Conservation (phyloP, 176 grass and related monocot genomes). For the Cenchrus fungigraminus region DNA sequence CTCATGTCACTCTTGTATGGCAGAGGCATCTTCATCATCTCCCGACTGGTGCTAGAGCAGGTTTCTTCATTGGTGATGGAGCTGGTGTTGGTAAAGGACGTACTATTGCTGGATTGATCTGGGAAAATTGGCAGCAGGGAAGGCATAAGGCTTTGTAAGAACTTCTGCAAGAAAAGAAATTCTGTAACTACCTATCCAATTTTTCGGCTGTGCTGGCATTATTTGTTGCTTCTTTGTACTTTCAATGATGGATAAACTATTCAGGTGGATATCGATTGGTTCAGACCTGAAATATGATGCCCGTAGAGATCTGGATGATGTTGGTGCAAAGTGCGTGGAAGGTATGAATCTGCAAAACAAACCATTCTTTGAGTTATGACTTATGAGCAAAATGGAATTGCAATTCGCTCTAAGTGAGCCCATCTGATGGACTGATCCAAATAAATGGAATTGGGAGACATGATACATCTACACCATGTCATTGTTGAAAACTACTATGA, state of each 20-base stretch:
- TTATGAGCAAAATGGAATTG: constrained; percentile 8
- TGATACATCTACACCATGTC: neutral
- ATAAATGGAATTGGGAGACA: neutral
- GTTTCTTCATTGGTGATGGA: constrained; percentile 97
- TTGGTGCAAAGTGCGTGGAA: constrained; percentile 88
- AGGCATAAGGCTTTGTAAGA: constrained; percentile 93
- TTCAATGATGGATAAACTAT: constrained; percentile 32
- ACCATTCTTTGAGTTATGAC: constrained; percentile 11
- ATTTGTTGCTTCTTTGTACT: constrained; percentile 31
- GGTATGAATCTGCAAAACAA: constrained; percentile 49
- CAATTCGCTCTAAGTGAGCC: constrained; percentile 15
- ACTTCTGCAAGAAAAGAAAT: constrained; percentile 31
- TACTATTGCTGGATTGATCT: constrained; percentile 96
- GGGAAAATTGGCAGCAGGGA: constrained; percentile 97
- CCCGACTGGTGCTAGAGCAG: constrained; percentile 84
- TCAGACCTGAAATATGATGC: constrained; percentile 98
- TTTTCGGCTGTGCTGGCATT: neutral
- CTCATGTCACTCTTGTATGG: constrained; percentile 55
- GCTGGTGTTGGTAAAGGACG: constrained; percentile 99
- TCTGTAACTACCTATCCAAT: constrained; percentile 26
- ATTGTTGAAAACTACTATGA: constrained; percentile 22
- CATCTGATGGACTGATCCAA: neutral
- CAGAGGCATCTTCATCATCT: constrained; percentile 94
- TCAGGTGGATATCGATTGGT: constrained; percentile 94
- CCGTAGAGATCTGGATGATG: constrained; percentile 97